A percentile compares a stretch with the other conserved stretches of the same genome.
phyloP scores from a whole-genome alignment of 2,329 filamentous ascomycete species.

The Penicillium paneum region DNA sequence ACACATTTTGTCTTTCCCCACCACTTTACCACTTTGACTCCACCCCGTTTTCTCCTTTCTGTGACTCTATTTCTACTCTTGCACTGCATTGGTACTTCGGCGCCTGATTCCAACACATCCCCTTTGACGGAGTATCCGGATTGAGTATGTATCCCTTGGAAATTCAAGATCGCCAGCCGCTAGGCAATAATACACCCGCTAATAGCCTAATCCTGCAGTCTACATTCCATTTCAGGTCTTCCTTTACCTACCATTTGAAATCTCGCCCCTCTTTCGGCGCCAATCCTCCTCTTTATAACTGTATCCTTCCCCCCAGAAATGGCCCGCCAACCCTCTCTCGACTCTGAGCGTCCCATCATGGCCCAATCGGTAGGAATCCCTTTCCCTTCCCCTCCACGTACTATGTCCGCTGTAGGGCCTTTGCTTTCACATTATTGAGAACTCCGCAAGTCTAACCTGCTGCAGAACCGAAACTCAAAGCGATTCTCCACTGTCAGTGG shows the following conservation, averaged over 20 bases:
- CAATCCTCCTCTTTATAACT: neutral
- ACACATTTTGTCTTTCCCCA: conserved; percentile 4
- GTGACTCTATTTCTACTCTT: conserved; percentile 3
- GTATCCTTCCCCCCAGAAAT: conserved; percentile 19
- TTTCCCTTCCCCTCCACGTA: conserved; percentile 3
- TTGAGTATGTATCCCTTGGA: neutral
- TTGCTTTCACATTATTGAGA: neutral
- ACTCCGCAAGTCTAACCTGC: conserved; percentile 8
- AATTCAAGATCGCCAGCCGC: neutral
- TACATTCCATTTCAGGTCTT: conserved; percentile 1
- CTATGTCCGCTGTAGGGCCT: neutral
- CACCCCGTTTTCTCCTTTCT: conserved; percentile 19
- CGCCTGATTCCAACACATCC: neutral
- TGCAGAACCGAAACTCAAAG: conserved; percentile 50
- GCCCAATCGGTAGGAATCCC: conserved; percentile 47
- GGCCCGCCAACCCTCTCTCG: conserved; percentile 46
- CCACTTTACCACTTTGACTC: conserved; percentile 14
- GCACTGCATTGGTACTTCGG: neutral
- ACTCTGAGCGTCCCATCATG: conserved; percentile 57
- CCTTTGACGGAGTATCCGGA: neutral
- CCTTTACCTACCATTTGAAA: conserved; percentile 1
- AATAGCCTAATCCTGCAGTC: conserved; percentile 4
- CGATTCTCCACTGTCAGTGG: conserved; percentile 54
- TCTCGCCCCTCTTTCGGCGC: neutral
- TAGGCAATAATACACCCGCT: conserved; percentile 3